Evolutionary conservation across 2,329 filamentous ascomycete genomes (phyloP).

Genomic region (Tympanopsis confertula): DNA sequence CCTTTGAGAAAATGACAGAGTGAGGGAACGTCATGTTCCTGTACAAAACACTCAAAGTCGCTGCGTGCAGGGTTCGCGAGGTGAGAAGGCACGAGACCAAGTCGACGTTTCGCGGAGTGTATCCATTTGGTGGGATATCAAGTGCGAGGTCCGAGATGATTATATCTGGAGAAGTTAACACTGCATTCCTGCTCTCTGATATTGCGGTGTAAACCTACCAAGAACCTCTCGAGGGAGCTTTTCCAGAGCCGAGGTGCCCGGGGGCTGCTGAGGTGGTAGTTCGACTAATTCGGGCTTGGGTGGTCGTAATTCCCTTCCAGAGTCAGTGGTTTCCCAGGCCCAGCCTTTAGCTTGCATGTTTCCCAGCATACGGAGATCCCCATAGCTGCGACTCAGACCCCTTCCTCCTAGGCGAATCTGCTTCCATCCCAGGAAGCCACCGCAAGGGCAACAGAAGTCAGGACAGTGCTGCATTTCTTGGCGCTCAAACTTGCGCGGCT

Average conservation of each 20-base stretch:
- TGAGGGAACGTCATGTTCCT: constrained; percentile 72
- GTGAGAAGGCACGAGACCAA: constrained; percentile 65
- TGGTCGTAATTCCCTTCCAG: constrained; percentile 15
- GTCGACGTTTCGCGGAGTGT: constrained; percentile 67
- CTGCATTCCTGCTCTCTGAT: constrained; percentile 43
- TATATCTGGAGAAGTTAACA: constrained; percentile 33
- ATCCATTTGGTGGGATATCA: constrained; percentile 63
- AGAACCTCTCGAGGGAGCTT: background rate
- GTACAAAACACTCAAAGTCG: constrained; percentile 66
- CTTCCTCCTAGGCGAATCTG: constrained; percentile 46
- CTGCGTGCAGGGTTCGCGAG: constrained; percentile 63
- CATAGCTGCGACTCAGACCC: constrained; percentile 47
- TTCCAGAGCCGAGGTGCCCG: background rate
- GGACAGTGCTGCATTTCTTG: background rate
- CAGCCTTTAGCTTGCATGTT: constrained; percentile 12
- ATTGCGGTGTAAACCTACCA: constrained; percentile 22
- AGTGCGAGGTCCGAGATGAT: constrained; percentile 66
- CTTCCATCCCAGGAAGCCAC: constrained; percentile 52
- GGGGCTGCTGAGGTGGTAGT: background rate
- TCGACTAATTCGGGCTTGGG: background rate
- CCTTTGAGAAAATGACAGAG: constrained; percentile 74
- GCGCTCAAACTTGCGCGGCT: too few relatives aligned
- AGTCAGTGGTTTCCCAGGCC: constrained; percentile 35
- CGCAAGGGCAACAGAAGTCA: constrained; percentile 43
- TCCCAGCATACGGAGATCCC: constrained; percentile 42